Base-by-base conservation (phyloP, 352 stramenopile species). In the Peronosclerospora sorghi region DNA sequence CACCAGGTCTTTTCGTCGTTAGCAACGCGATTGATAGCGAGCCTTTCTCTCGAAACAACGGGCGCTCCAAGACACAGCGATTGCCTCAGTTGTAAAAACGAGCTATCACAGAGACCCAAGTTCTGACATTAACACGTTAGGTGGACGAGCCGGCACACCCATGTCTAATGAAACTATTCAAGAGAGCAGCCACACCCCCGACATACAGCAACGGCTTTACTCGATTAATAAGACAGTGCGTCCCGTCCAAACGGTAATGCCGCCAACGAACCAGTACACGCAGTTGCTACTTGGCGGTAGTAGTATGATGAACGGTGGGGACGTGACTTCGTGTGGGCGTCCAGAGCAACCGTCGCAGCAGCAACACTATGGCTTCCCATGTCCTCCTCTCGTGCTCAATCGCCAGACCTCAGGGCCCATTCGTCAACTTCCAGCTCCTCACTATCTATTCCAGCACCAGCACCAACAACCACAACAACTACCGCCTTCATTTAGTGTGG, bases 221-320 rank as follows among this genome's bases (percentile, higher is more conserved):
- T 40, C 43, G 34, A 13, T 24, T 36, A 29, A 43, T 36, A 53
- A 63, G 37, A 38, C 38, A 5, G 47, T 40, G 36, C 50, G 52
- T 9, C 3, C 28, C 4, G 2, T 34, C 8, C 28, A 34, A 41
- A 32, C 45, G 14, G 42, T 38, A 18, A 55, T 65, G 38, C 29
- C 54, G 27, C 57, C 54, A 36, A 40, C 41, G 10, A 17, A 2
- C 5, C 56, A 53, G 28, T 65, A 59, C 42, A 45, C 48, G 23
- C 70, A 87, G 51, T 66, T 73, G 47, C 54, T 87, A 24, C 65
- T 87, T 0, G 62, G 56, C 24, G 70, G 82, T 21, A 80, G 85
- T 45, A 56, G 54, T 27, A 78, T 85, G 58, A 82, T 87, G 65
- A 65, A 65, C 48, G 63, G 67, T 30, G n/a, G n/a, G n/a, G 71